Evolutionary conservation across 1,284 basidiomycete genomes (phyloP).

Genomic region (Erythrobasidium hasegawianum): DNA sequence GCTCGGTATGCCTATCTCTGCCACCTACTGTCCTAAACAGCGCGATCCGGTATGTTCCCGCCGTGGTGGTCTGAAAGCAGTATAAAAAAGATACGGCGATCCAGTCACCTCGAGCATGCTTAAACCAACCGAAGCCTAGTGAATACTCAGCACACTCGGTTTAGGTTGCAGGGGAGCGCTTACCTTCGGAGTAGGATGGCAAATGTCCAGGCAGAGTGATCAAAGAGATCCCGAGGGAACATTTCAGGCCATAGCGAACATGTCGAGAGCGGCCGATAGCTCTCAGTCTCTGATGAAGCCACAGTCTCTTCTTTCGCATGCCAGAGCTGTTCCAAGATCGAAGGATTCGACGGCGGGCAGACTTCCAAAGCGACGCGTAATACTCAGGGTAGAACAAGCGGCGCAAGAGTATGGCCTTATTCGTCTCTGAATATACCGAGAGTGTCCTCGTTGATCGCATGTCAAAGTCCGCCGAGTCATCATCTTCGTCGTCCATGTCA

Average conservation of each 20-base stretch:
- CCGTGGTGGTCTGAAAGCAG: slow-evolving; percentile 26
- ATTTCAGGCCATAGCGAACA: slow-evolving; percentile 20
- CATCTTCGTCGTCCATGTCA: no score
- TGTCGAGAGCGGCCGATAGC: slow-evolving; percentile 8
- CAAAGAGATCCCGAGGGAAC: slow-evolving; percentile 18
- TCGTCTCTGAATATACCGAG: no score
- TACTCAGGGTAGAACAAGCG: no score
- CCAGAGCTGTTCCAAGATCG: no score
- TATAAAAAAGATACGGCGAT: slow-evolving; percentile 28
- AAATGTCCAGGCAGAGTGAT: slow-evolving; percentile 26
- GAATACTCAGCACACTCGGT: background rate
- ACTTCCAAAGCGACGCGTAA: no score
- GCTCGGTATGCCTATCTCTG: no score
- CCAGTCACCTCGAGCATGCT: slow-evolving; percentile 14
- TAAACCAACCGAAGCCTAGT: slow-evolving; percentile 22
- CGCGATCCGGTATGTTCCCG: slow-evolving; percentile 19
- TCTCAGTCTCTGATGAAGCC: background rate
- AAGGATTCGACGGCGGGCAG: no score
- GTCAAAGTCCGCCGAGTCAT: no score
- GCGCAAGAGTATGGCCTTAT: no score
- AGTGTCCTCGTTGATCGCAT: no score
- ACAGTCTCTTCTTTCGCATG: background rate
- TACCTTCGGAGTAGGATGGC: slow-evolving; percentile 9
- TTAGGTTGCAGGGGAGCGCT: background rate
- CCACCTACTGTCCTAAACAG: slow-evolving; percentile 16